Base-by-base conservation (phyloP, 1,139 yeast species). In the Lodderomyces pseudojiufengensis region DNA sequence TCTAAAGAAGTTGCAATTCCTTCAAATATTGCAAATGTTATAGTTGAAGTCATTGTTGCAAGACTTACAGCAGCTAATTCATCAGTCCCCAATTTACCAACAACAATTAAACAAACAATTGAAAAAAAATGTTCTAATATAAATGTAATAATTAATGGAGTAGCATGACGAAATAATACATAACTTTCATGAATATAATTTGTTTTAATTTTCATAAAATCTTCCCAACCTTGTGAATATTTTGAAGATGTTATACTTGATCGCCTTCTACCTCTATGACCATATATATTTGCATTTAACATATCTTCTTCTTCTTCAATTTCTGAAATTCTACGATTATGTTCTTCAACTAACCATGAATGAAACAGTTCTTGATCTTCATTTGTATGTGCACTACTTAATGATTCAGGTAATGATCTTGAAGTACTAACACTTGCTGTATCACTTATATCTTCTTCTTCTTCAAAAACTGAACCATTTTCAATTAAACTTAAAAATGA, bases 1-100 rank as follows among this genome's bases (percentile, higher is more conserved):
- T 88, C 97, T 38, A 88, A 65, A 15, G 95, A 78, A 0, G 96
- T 87, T 0, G 95, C 83, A 36, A 86, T 77, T 14, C 96, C 97
- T 59, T 85, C 95, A 55, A 86, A 84, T 2, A 87, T 64, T 1
- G 95, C 95, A 48, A 84, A 75, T 0, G 92, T 79, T 35, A 88
- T 85, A 26, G 92, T 84, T 1, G 92, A 79, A 1, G 95, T 81
- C 95, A 88, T 87, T 3, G 90, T 77, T 0, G 90, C 95, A 45
- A 88, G 65, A 0, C 95, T 84, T 2, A 86, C 95, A 0, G 90
- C 88, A 0, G 88, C 88, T 39, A 83, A 60, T 55, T 82, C 87
- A 39, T 67, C 73, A 38, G 77, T 80, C 20, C 92, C 92, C 36
- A 82, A 55, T 51, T 79, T 86, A 0, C 87, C 87, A 22, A 83